Base-by-base conservation (phyloP, 305 asterid species). In the Fraxinus dipetala region DNA sequence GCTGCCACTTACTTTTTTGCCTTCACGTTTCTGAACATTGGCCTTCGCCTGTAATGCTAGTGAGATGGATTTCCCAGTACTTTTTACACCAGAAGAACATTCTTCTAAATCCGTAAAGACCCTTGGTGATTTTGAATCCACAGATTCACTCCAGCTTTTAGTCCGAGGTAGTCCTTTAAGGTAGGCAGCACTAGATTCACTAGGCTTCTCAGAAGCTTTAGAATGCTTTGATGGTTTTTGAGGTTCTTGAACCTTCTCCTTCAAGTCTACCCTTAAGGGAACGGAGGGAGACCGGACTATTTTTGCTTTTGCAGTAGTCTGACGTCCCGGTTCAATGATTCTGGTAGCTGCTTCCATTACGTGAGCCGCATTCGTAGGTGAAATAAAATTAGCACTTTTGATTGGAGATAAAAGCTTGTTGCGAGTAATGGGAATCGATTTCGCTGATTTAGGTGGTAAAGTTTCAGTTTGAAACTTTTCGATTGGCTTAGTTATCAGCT, bases 21-120 rank as follows among this genome's bases (percentile, higher is more conserved):
- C 91, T 85, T 89, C 94, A 86, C 98, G 85, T 91, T 90, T 92
- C 86, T 87, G 94, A 76, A 95, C 98, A 79, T 95, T 95, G 31
- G 85, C 93, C 89, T 95, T 95, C 11, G 99, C 99, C 85, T 93
- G 98, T 61, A 95, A 84, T 11, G 99, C 99, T 75, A 95, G 96
- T 24, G 99, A 95, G 80, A 95, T 83, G 5, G 97, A 91, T 82
- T 91, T 94, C 6, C 92, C 93, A 80, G 84, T 92, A 82, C 82
- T 79, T 76, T 85, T 88, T 16, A 72, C 79, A 70, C 81, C 83
- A 13, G 83, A 35, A 1, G 87, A 83, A 85, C 88, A 82, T 83
- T 91, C 95, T 79, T 86, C 92, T 11, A 91, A 85, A 81, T 85
- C 90, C 40, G 78, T 83, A 84, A 83, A 82, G 76, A 79, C 81